Percentiles rank a stretch among this genome's conserved stretches.
Conservation (phyloP, 345 rosid species). For the Pseudoturritis turrita region DNA sequence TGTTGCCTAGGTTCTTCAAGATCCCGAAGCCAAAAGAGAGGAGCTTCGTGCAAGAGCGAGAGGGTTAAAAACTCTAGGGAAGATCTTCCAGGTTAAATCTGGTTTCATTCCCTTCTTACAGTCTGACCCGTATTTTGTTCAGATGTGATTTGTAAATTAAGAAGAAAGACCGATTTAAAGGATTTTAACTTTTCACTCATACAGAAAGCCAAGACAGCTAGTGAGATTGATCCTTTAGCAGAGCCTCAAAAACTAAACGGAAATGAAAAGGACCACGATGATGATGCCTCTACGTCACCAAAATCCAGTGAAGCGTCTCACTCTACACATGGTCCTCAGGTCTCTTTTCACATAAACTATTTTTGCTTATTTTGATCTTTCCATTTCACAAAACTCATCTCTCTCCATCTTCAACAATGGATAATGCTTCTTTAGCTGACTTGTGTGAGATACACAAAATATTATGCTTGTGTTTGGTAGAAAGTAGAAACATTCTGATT, state of each 20-base stretch:
- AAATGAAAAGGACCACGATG: constrained; percentile 36
- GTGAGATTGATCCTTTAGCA: constrained; percentile 49
- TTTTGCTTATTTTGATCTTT: neutral
- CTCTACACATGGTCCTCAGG: constrained; percentile 50
- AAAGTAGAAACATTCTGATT: neutral
- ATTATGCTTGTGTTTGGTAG: neutral
- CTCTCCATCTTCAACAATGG: neutral
- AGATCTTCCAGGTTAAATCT: constrained; percentile 87
- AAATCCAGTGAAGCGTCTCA: constrained; percentile 43
- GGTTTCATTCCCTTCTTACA: neutral
- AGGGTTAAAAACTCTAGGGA: constrained; percentile 90
- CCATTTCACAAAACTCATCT: neutral
- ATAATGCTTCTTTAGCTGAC: neutral
- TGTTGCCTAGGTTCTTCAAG: constrained; percentile 84
- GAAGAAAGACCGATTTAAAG: neutral
- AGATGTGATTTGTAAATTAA: neutral
- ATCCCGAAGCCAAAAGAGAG: constrained; percentile 69
- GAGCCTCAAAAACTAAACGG: constrained; percentile 49
- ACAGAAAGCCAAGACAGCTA: constrained; percentile 63
- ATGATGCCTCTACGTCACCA: constrained; percentile 47
- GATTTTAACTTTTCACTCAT: constrained; percentile 4
- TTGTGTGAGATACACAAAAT: constrained; percentile 6
- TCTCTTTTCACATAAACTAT: constrained; percentile 25
- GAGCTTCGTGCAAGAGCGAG: constrained; percentile 90
- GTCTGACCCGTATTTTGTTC: neutral